Base-by-base conservation (phyloP, 768 basidiomycete genomes). In the Calvatia gigantea region DNA sequence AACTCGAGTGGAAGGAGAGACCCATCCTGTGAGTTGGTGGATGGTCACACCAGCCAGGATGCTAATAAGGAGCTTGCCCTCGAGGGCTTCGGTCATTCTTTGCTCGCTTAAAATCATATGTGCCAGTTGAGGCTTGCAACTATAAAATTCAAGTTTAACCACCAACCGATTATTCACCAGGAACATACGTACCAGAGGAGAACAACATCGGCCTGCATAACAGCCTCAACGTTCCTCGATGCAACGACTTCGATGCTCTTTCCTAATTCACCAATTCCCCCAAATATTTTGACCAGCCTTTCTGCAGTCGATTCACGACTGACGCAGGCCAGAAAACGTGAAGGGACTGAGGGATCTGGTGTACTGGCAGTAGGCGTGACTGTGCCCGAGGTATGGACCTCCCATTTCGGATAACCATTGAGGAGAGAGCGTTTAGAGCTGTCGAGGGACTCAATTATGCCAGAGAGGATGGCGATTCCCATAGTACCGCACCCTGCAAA, bases 31-130 rank as follows among this genome's bases (percentile, higher is more conserved):
- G 33, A 98, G 75, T 69, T 98, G 95, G 31, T 75, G 59, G 60
- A 98, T 89, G 27, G 90, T 98, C 4, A 97, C 89, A 61, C 97
- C 97, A n/a, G 97, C 95, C 29, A 98, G 86, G 67, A 98, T 97
- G 65, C 95, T 98, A 70, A 98, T 91, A 57, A 99, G 76, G 1
- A 98, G 82, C 71, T 98, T 98, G 43, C 89, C 87, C 27, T 85
- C 84, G 52, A 99, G 74, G 1, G 93, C 94, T 52, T 92, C 87
- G 47, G 76, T 74, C 72, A 98, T 87, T 17, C 94, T 94, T 9
- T 78, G 63, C 62, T 89, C 85, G 28, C 70, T 69, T 19, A 99
- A 77, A 62, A 99, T 91, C 11, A 70, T 62, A 33, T 84, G 77
- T 0, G 92, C 94, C 42, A 93, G 73, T 60, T 98, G 89, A 2